Base-by-base conservation (phyloP, 331 rosid species). In the Dryas integrifolia region DNA sequence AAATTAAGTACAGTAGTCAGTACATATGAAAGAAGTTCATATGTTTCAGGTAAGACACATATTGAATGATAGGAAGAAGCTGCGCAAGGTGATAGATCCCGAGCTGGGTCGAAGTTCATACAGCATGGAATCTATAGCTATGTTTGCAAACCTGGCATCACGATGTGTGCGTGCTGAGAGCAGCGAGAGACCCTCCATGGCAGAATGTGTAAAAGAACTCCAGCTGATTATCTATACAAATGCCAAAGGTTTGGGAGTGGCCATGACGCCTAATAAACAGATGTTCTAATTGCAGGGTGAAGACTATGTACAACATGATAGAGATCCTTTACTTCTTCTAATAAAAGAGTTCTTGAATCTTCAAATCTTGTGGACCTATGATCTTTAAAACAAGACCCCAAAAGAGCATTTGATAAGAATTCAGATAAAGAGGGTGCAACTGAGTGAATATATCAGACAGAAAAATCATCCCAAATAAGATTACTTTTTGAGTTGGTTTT, bases 141-240 rank as follows among this genome's bases (percentile, higher is more conserved):
- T 88, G 95, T 91, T 91, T 79, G 97, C 98, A 43, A 94, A 91
- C 74, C 81, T 94, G 63, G 98, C 97, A 77, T 94, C 98, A 47
- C 80, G 96, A 58, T 94, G 98, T 67, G 96, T 91, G 57, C 87
- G 98, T 58, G 59, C 75, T 2, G 96, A 91, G 35, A 89, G 98
- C 81, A 84, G 84, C 9, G 90, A 89, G 76, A 86, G 98, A 68
- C 98, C 98, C 50, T 78, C 96, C 58, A 84, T 91, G 92, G 85
- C 84, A 56, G 96, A 89, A 40, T 94, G 98, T 51, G 89, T 88
- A 43, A 80, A 82, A 65, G 93, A 94, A 84, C 86, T 94, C 57
- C 96, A 85, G 81, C 63, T 74, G 78, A 88, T 89, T 72, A 77
- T 91, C 73, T 83, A 79, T 83, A 81, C 91, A 77, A 89, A 85